phyloP scores from a whole-genome alignment of 2,329 filamentous ascomycete genomes.

The Fusarium algeriense region DNA sequence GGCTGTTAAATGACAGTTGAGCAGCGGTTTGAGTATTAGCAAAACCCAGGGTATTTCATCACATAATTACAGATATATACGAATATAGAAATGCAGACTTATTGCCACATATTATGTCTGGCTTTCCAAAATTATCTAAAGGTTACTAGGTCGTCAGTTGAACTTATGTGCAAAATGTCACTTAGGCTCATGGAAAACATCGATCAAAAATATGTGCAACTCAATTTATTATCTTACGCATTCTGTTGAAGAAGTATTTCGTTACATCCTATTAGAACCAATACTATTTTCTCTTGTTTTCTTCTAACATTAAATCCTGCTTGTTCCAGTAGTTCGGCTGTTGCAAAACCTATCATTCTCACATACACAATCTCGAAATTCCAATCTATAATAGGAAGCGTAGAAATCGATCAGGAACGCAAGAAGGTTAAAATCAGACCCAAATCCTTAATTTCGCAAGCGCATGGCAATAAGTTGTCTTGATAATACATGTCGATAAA shows the following conservation, averaged over 20 bases:
- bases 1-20: not conserved
- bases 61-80: not conserved
- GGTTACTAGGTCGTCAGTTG: not conserved
- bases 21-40: not conserved
- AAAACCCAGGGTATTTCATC: not conserved
- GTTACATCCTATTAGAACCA: not conserved
- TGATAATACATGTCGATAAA: conserved; percentile 47
- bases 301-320: not conserved
- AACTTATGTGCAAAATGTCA: not conserved
- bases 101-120: not conserved
- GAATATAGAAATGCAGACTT: not conserved
- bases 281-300: not conserved
- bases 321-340: not conserved
- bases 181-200: not conserved
- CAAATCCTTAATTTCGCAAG: conserved; percentile 38
- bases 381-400: not conserved
- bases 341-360: too few relatives aligned
- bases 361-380: not conserved
- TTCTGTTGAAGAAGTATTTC: not conserved
- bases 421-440: conserved; percentile 19
- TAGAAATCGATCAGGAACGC: not conserved
- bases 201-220: not conserved
- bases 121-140: not conserved
- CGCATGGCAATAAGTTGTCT: conserved; percentile 30
- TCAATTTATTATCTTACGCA: not conserved